These are phyloP conservation scores for Penicillium thymicola DNA, from an alignment of 2,329 filamentous ascomycete species.

Conservation along the genomic window DNA sequence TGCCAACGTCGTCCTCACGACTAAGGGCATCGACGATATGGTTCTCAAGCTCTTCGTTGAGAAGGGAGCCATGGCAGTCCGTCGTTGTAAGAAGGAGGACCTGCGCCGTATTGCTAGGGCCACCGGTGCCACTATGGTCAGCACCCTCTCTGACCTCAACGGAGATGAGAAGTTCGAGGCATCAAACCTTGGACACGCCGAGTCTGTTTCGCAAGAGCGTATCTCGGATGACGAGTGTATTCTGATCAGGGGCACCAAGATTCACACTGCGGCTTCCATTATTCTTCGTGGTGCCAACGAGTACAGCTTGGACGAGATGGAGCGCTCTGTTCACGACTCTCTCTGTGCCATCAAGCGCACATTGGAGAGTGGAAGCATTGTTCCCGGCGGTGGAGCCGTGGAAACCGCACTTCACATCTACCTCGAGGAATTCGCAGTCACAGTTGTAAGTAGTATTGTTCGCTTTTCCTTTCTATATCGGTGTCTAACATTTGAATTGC, in stretches of 20 bases:
- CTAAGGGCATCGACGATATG: conserved; percentile 97
- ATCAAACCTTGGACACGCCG: conserved; percentile 82
- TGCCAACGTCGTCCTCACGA: conserved; percentile 93
- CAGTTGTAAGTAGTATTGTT: conserved; percentile 61
- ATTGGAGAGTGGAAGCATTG: conserved; percentile 92
- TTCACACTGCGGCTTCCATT: conserved; percentile 89
- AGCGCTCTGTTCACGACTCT: conserved; percentile 95
- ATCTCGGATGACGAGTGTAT: conserved; percentile 99
- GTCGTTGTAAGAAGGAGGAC: conserved; percentile 98
- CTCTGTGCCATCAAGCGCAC: conserved; percentile 96
- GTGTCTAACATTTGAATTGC: conserved; percentile 9
- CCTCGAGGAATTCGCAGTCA: conserved; percentile 96
- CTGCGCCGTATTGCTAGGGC: conserved; percentile 92
- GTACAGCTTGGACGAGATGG: conserved; percentile 97
- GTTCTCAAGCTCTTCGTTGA: conserved; percentile 93
- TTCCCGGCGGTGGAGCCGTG: conserved; percentile 92
- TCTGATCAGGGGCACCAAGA: conserved; percentile 90
- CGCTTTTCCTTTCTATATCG: conserved; percentile 1
- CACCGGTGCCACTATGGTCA: conserved; percentile 88
- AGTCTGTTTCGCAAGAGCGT: conserved; percentile 96
- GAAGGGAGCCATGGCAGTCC: conserved; percentile 89
- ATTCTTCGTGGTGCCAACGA: conserved; percentile 95
- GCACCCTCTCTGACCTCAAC: conserved; percentile 91
- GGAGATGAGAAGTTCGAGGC: conserved; percentile 95
- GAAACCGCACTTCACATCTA: conserved; percentile 99